Evolutionary conservation across 306 rosid genomes (phyloP), one percentile per base, ranked within the genome.

Genomic region (Cercis canadensis): DNA sequence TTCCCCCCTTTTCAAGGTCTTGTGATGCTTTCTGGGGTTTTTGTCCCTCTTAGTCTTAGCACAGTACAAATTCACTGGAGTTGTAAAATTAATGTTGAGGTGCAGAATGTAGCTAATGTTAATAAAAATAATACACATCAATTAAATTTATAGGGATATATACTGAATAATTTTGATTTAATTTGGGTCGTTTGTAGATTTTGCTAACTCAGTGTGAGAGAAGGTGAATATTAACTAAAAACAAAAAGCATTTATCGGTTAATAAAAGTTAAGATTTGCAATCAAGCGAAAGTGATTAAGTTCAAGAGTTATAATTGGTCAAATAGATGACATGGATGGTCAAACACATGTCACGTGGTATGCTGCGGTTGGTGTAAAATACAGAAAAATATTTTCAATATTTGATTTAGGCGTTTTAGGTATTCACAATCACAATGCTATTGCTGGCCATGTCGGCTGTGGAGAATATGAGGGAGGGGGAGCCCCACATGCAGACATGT

Each of bases 401-500:
- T 12, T 62, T 13, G 58, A 13, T 31, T 10, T 17, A 45, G 46
- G 13, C 2, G 32, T 58, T 36, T 68, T 53, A 55, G 73, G 41
- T 45, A 16, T 46, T 52, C 39, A 62, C 44, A 46, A 49, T 11
- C 1, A 50, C 5, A 2, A 21, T 52, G 51, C 6, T 56, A 17
- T 67, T 75, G 78, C 43, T 72, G 76, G 73, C 81, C 84, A 78
- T 82, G 91, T 86, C 78, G 80, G 84, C 7, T 46, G 15, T 69
- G 45, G 84, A 75, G 62, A 57, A 13, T 7, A 70, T 49, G 45
- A 69, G 70, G 33, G 56, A 53, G 61, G 54, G 75, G 79, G 73
- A 67, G 65, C 21, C 86, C 84, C 94, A 88, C 87, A 82, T 86
- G 96, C 76, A 67, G 44, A 76, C 90, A 90, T 79, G 94, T 90